Base-by-base conservation (phyloP, 2,329 filamentous ascomycete genomes). In the Teratosphaeria gauchensis region DNA sequence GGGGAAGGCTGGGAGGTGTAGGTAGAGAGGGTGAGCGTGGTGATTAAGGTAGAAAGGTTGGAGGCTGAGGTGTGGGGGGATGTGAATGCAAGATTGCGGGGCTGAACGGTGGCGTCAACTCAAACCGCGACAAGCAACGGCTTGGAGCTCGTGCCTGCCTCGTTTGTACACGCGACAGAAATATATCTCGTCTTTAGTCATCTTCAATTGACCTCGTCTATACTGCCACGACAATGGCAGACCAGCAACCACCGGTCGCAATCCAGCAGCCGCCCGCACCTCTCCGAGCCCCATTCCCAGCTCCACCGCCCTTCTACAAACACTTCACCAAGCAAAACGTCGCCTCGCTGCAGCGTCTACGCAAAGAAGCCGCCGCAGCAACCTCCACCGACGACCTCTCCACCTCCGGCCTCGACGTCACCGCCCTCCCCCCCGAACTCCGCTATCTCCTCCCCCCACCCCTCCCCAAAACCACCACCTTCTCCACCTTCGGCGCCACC, bases 281-380 rank as follows among this genome's bases (percentile, higher is more conserved):
- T 42, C 57, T 60, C 38, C 42, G 61, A 30, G 84, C 87, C 28
- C 84, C 86, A 48, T 96, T 91, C 71, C 92, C 94, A 28, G 84
- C 88, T 56, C 94, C 94, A 30, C 94, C 94, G 30, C 86, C 87
- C 0, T 95, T 96, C 76, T 97, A 89, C 85, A 86, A 87, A 65
- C 82, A 89, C 72, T 97, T 97, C 75, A 96, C 90, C 0, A 73
- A 84, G 2, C 84, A 87, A 31, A 95, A 92, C 69, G 68, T 89
- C 56, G 75, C 82, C 14, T 84, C 83, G 54, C 74, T 88, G 28
- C 63, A 62, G 32, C 65, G 67, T 19, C 58, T 66, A 5, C 69
- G 68, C 56, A 66, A 65, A 61, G 66, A 68, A 57, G 24, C 51
- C 7, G 31, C 35, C 32, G 51, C 63, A 69, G 51, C 63, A 69